Evolutionary conservation across 73 alveolate genomes (phyloP).

Genomic region (Paramecium pentaurelia): DNA sequence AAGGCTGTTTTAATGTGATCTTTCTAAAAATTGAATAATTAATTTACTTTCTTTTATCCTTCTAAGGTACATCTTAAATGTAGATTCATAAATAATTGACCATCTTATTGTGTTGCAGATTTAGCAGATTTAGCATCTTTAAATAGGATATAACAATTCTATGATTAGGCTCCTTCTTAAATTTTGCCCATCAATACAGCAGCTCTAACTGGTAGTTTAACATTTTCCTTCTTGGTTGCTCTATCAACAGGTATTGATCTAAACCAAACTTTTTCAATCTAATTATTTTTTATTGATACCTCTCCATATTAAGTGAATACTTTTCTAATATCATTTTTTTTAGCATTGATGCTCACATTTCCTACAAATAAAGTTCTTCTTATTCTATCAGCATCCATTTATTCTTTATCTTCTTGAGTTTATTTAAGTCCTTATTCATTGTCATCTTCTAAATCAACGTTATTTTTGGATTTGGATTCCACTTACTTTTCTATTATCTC

Average conservation of each 20-base stretch:
- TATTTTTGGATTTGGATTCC: neutral
- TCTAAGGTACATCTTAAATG: constrained; percentile 83
- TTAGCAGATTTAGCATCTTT: constrained; percentile 54
- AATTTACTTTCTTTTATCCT: constrained; percentile 45
- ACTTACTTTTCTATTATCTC: neutral
- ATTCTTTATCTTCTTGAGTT: neutral
- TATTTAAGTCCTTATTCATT: neutral
- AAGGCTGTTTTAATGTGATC: constrained; percentile 74
- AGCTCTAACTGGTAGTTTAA: constrained; percentile 69
- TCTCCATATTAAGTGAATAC: constrained; percentile 70
- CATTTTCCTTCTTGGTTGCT: constrained; percentile 20
- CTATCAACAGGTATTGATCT: constrained; percentile 75
- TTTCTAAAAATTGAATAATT: neutral
- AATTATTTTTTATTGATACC: neutral
- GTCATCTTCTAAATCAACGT: neutral
- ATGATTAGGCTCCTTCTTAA: constrained; percentile 61
- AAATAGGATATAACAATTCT: constrained; percentile 78
- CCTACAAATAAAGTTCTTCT: constrained; percentile 82
- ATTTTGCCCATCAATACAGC: constrained; percentile 64
- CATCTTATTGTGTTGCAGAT: constrained; percentile 66
- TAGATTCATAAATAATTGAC: constrained; percentile 64
- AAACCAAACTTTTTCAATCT: constrained; percentile 80
- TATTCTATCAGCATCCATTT: constrained; percentile 41
- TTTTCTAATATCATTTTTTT: constrained; percentile 58
- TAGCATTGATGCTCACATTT: constrained; percentile 64